A percentile compares a stretch with the other conserved stretches of the same genome.
Evolutionary conservation across 371 early-diverging fungal species (phyloP).

Genomic region (Neoconidiobolus thromboides): DNA sequence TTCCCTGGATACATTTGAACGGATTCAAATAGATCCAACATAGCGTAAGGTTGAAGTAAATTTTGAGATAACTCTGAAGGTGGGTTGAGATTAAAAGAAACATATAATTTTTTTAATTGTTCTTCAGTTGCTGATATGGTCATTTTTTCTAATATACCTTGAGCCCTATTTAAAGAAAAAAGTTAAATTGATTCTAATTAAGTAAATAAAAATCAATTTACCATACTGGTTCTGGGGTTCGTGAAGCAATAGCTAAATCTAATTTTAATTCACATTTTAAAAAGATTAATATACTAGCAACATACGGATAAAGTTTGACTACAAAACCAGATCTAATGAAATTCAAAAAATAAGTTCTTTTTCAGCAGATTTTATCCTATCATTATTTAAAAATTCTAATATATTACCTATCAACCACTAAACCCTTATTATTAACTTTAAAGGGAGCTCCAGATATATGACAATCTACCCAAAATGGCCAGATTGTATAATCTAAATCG

Average conservation of each 20-base stretch:
- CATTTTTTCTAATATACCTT: neutral
- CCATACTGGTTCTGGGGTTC: slow-evolving; percentile 27
- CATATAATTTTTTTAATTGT: neutral
- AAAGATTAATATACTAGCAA: slow-evolving; percentile 17
- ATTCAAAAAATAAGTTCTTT: too few species aligned
- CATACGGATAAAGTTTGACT: slow-evolving; percentile 7
- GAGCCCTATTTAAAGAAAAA: slow-evolving; percentile 5
- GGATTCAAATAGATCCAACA: slow-evolving; percentile 16
- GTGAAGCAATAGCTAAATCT: slow-evolving; percentile 25
- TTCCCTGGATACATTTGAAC: slow-evolving; percentile 23
- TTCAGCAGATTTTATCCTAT: too few species aligned
- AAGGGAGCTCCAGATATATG: slow-evolving; percentile 7
- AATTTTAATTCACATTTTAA: slow-evolving; percentile 15
- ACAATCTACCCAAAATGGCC: slow-evolving; percentile 20
- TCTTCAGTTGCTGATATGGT: neutral
- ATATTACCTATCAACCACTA: neutral
- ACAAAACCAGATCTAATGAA: neutral
- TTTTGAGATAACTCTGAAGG: slow-evolving; percentile 1
- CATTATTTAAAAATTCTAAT: neutral
- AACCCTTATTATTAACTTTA: neutral
- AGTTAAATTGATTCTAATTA: neutral
- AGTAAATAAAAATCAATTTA: slow-evolving; percentile 8
- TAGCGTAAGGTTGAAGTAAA: neutral
- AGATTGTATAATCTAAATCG: slow-evolving; percentile 27
- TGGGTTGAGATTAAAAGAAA: neutral